A percentile compares a stretch with the other conserved stretches of the same genome.
phyloP scores from a whole-genome alignment of 2,329 filamentous ascomycete species.

The Arthroderma sp. region DNA sequence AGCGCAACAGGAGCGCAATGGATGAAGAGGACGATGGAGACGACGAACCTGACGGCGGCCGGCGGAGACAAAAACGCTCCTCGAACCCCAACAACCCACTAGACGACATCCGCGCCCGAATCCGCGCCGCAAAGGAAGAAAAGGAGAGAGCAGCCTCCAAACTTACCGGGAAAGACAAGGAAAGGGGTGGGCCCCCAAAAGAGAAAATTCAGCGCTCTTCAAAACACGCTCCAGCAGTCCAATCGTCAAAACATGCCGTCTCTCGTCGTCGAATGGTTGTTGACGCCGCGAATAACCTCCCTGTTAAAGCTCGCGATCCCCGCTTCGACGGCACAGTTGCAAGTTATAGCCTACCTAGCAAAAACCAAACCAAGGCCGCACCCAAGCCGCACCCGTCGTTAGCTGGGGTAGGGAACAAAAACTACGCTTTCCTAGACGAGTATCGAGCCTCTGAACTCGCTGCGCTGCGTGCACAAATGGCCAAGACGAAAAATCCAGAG shows the following conservation, averaged over 20 bases:
- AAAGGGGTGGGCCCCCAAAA: constrained; percentile 27
- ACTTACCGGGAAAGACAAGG: constrained; percentile 16
- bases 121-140: constrained; percentile 31
- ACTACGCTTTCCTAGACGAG: constrained; percentile 77
- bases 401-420: constrained; percentile 39
- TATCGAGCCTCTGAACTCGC: constrained; percentile 77
- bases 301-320: constrained; percentile 63
- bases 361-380: constrained; percentile 28
- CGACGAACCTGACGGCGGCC: not conserved
- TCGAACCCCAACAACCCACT: constrained; percentile 13
- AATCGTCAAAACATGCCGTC: constrained; percentile 72
- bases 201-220: constrained; percentile 32
- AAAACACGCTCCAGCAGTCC: constrained; percentile 80
- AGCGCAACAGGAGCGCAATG: constrained; percentile 7
- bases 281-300: constrained; percentile 24
- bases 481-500: constrained; percentile 49
- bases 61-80: not conserved
- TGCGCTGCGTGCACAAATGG: constrained; percentile 55
- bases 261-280: constrained; percentile 66
- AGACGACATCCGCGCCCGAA: constrained; percentile 25
- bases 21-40: constrained; percentile 5
- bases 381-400: constrained; percentile 23
- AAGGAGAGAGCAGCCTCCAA: constrained; percentile 27
- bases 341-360: constrained; percentile 19
- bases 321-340: constrained; percentile 61